Conservation (phyloP, 2,329 filamentous ascomycete genomes). For the Harringtonia aguacate region DNA sequence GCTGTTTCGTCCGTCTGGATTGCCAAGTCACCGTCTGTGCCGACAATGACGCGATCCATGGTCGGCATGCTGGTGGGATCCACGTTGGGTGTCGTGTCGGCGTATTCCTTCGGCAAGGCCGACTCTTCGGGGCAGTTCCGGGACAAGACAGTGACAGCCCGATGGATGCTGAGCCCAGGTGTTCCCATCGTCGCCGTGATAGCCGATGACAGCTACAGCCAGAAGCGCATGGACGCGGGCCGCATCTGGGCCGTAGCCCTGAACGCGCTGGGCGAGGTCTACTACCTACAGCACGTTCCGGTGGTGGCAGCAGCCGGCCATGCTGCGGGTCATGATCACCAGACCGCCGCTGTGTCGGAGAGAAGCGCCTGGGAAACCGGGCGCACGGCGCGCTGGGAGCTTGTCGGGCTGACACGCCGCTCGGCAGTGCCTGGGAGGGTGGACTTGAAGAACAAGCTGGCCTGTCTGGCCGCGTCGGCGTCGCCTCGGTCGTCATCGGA, state of each 20-base stretch:
- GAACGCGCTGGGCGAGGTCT: constrained; percentile 88
- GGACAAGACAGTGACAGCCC: constrained; percentile 71
- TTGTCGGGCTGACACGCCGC: constrained; percentile 69
- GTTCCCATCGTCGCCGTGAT: constrained; percentile 73
- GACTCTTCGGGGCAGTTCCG: constrained; percentile 49
- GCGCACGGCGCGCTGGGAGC: constrained; percentile 67
- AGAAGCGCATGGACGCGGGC: constrained; percentile 55
- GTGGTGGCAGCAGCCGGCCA: constrained; percentile 16
- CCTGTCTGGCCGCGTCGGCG: constrained; percentile 62
- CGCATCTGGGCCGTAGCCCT: constrained; percentile 87
- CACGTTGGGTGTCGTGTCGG: constrained; percentile 69
- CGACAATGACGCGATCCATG: constrained; percentile 62
- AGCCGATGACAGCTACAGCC: constrained; percentile 73
- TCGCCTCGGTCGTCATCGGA: constrained; percentile 63
- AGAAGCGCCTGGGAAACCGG: constrained; percentile 70
- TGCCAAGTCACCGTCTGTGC: constrained; percentile 66
- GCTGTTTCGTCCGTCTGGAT: constrained; percentile 79
- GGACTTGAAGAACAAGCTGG: constrained; percentile 46
- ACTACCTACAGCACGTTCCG: constrained; percentile 67
- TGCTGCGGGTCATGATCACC: not conserved
- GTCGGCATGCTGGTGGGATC: constrained; percentile 78
- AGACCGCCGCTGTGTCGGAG: not conserved
- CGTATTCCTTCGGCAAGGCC: constrained; percentile 63
- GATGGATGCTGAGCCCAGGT: constrained; percentile 84
- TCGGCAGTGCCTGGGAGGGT: constrained; percentile 61